Conservation (phyloP, 768 basidiomycete genomes). For the Vishniacozyma victoriae region DNA sequence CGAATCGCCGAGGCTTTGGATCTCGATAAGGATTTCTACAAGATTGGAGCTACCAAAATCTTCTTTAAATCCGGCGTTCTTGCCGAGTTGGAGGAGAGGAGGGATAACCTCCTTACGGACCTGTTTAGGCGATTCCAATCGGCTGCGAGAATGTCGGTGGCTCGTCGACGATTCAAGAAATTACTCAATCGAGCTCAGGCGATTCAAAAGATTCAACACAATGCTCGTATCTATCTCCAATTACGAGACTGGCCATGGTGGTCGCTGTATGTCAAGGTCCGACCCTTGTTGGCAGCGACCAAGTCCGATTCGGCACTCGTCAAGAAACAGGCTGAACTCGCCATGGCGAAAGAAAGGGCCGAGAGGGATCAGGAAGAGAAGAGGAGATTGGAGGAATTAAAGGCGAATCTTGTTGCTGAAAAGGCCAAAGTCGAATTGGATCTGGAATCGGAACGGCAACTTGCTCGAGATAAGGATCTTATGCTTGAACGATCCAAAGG, state of each 20-base stretch:
- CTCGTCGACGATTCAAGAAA: constrained; percentile 86
- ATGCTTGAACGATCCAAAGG: constrained; percentile 76
- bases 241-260: constrained; percentile 98
- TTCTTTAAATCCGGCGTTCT: constrained; percentile 99
- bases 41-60: constrained; percentile 92
- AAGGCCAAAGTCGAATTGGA: constrained; percentile 75
- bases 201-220: constrained; percentile 84
- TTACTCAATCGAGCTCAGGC: constrained; percentile 86
- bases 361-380: constrained; percentile 79
- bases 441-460: constrained; percentile 71
- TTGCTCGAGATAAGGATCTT: constrained; percentile 75
- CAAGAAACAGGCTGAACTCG: constrained; percentile 71
- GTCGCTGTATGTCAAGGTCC: constrained; percentile 94
- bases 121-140: constrained; percentile 86
- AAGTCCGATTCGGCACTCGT: constrained; percentile 80
- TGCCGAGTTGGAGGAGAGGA: constrained; percentile 87
- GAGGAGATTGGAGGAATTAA: constrained; percentile 68
- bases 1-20: constrained; percentile 85
- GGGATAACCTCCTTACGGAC: constrained; percentile 80
- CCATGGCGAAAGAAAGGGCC: constrained; percentile 71
- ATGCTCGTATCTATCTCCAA: constrained; percentile 84
- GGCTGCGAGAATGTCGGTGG: constrained; percentile 73
- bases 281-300: constrained; percentile 86
- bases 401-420: constrained; percentile 75
- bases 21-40: constrained; percentile 75